These are phyloP conservation scores for Symbiodinium pilosum DNA, from an alignment of 73 alveolate species.

Conservation along the genomic window DNA sequence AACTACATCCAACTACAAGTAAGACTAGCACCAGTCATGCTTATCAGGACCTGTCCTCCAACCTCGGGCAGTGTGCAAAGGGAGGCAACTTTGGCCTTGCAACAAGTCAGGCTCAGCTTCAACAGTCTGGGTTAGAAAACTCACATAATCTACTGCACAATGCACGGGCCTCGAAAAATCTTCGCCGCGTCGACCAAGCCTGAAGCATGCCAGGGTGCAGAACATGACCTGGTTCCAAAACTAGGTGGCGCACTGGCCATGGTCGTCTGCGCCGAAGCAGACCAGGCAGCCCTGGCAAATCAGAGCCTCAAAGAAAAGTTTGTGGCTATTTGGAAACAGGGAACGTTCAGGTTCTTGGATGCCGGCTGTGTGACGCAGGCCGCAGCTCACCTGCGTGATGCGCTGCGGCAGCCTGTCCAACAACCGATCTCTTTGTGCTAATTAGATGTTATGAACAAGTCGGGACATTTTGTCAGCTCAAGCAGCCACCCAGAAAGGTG, in stretches of 20 bases:
- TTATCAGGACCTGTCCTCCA: slow-evolving; percentile 91
- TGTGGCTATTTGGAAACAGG: too few species aligned
- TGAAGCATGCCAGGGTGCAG: neutral
- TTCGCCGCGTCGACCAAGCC: neutral
- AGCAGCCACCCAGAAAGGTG: too few species aligned
- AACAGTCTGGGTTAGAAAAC: too few species aligned
- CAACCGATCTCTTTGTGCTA: too few species aligned
- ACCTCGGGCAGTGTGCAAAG: slow-evolving; percentile 40
- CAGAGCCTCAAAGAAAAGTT: neutral
- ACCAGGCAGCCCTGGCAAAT: slow-evolving; percentile 67
- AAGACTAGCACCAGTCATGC: too few species aligned
- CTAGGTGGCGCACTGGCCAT: slow-evolving; percentile 27
- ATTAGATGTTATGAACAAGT: too few species aligned
- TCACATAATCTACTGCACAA: too few species aligned
- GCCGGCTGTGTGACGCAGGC: slow-evolving; percentile 43
- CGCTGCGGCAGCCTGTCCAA: slow-evolving; percentile 94
- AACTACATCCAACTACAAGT: too few species aligned
- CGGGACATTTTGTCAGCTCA: too few species aligned
- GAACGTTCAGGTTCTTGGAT: neutral
- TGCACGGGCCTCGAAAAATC: neutral
- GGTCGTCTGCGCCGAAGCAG: slow-evolving; percentile 83
- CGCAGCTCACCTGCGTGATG: slow-evolving; percentile 86
- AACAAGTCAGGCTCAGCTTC: too few species aligned
- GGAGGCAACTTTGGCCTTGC: slow-evolving; percentile 39
- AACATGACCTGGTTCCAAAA: neutral